Base-by-base conservation (phyloP, 805 yeast genomes). In the Candida vaughaniae region DNA sequence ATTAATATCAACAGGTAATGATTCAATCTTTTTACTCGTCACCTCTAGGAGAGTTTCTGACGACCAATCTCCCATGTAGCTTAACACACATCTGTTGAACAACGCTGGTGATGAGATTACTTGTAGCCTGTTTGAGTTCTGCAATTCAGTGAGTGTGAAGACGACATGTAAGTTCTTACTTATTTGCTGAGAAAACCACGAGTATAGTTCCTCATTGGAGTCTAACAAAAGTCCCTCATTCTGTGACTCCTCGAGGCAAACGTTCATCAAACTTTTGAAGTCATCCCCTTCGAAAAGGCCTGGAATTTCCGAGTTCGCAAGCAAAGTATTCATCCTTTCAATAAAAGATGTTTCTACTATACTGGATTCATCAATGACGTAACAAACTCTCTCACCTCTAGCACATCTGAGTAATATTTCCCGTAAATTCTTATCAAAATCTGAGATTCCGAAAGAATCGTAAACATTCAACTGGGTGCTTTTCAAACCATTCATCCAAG, bases 221-320 rank as follows among this genome's bases (percentile, higher is more conserved):
- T 82, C 91, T 15, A 86, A 59, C 14, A 79, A 54, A 3, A 80
- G 51, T 0, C 95, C 95, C 31, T 75, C 78, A 3, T 73, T 55
- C 25, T 72, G 70, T 0, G 85, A 71, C 32, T 74, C 79, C 10
- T 78, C 80, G 8, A 69, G 58, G 40, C 95, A 80, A 1, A 73
- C 47, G 1, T 57, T 58, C 65, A 85, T 63, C 38, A 90, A 60
- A 2, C 66, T 41, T 0, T 61, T 62, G 34, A 66, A 72, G 6
- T 85, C 90, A 7, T 86, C 95, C 0, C 80, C 89, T 38, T 77
- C 85, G 56, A 87, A 91, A 10, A 91, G 62, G 3, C 95, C 96
- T 1, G 96, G 96, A 25, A 89, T 73, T 51, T 91, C 97, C 0
- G 95, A 85, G 58, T 91, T 91, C 0, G 97, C 96, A 25, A 91